phyloP scores from a whole-genome alignment of 2,329 filamentous ascomycete genomes.

The Cladosporium colombiae region DNA sequence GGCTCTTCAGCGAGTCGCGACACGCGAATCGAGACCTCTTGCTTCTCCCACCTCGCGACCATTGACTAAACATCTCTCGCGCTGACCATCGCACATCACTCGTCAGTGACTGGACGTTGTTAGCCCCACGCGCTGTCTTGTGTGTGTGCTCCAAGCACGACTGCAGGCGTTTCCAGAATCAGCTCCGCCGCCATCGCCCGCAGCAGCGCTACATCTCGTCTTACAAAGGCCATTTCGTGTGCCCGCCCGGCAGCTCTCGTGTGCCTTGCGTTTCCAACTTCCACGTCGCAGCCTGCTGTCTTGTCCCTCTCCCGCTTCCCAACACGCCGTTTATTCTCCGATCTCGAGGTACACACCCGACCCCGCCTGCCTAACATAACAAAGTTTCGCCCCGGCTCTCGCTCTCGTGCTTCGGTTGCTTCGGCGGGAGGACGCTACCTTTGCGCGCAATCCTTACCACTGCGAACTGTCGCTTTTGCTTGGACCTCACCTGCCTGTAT shows the following conservation, averaged over 20 bases:
- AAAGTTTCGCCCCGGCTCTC: constrained; percentile 10
- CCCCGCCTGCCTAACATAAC: constrained; percentile 16
- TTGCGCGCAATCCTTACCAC: constrained; percentile 6
- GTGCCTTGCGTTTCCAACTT: constrained; percentile 13
- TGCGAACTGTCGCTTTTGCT: constrained; percentile 3
- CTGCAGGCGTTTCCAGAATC: constrained; percentile 15
- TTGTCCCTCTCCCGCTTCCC: constrained; percentile 20
- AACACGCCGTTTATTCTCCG: constrained; percentile 29
- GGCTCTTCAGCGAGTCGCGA: constrained; percentile 13
- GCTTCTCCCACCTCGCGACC: neutral
- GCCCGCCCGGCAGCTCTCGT: constrained; percentile 22
- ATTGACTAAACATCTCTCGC: neutral
- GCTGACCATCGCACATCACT: constrained; percentile 18
- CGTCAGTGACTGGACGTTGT: constrained; percentile 7
- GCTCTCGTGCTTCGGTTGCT: constrained; percentile 6
- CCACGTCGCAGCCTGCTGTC: constrained; percentile 9
- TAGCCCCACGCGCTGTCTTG: constrained; percentile 7
- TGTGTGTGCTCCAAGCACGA: constrained; percentile 22
- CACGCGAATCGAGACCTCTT: constrained; percentile 3
- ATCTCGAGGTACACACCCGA: constrained; percentile 24
- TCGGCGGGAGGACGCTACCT: constrained; percentile 9
- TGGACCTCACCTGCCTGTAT: neutral
- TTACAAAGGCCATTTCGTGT: constrained; percentile 25
- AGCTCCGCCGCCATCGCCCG: constrained; percentile 21
- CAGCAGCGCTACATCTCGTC: constrained; percentile 25